Base-by-base conservation (phyloP, 805 yeast genomes). In the Suhomyces sp. region DNA sequence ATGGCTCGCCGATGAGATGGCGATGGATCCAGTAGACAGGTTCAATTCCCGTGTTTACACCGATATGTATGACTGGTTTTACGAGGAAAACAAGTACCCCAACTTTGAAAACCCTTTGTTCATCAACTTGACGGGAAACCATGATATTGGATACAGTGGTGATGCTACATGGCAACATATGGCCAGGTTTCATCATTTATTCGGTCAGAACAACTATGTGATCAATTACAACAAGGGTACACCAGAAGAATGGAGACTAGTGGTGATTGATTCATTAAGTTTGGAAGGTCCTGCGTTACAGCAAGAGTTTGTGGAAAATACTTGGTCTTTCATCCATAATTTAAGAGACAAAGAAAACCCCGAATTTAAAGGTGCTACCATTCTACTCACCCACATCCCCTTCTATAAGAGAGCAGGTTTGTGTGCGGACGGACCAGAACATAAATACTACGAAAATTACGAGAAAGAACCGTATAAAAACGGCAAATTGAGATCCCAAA, bases 101-200 rank as follows among this genome's bases (percentile, higher is more conserved):
- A 63, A 65, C 46, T 65, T 56, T 14, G 69, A 72, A 22, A 77
- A 76, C 39, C 90, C 87, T 8, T 60, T 85, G 23, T 77, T 91
- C 52, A 74, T 88, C 42, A 93, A 93, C 56, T 65, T 93, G 30
- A 81, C 95, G 2, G 98, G 98, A 2, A 93, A 93, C 56, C 98
- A 93, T 56, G 98, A 93, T 57, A 80, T 91, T 31, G 98, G 98
- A 0, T 91, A 93, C 56, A 77, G 85, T 31, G 98, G 98, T 0
- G 98, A 93, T 59, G 87, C 95, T 25, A 88, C 96, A 0, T 79
- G 81, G 66, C 96, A 87, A 51, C 95, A 95, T 51, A 77, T 88
- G 79, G 77, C 86, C 1, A 70, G 98, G 46, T 93, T 79, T 63
- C 72, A 70, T 36, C 64, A 65, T 25, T 63, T 83, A 19, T 93